Evolutionary conservation across 306 rosid genomes (phyloP), one percentile per base, ranked within the genome.

Genomic region (Carpinus viminea): DNA sequence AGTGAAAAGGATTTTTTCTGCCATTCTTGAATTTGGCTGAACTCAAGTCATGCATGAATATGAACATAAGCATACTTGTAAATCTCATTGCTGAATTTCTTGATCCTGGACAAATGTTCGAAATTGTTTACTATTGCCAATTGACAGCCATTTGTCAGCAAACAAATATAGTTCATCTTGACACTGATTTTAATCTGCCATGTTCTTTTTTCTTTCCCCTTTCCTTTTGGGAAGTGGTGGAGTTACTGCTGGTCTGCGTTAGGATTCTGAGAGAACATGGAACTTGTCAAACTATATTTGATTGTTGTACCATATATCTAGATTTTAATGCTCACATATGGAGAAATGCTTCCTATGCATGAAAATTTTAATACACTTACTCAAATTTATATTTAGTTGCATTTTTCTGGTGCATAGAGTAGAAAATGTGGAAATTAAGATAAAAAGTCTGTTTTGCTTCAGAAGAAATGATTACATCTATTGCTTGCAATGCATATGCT

Each of bases 1-100:
- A 5, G 17, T 62, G 69, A 62, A 31, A 45, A 31, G 69, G 43
- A 15, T 26, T 62, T 31, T 31, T 31, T 62, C 13, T 6, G 45
- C n/a, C 69, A 62, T 62, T 62, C 69, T 62, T 62, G 46, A 31
- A 62, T 62, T 31, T 62, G 46, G 45, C 20, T 62, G 45, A 28
- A 62, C 45, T 21, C 10, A 5, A 57, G 15, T 21, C 64, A 57
- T 57, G 17, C 17, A n/a, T 57, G 31, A 62, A 62, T 34, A 28
- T 15, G 38, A 62, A 62, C 41, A 62, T 13, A 28, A 62, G n/a
- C 3, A 2, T 31, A 62, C 69, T 13, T 16, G 11, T 31, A 28
- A 62, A 13, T 41, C 46, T 62, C 45, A 62, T 31, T 31, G 20
- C 31, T 62, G n/a, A 62, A 62, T 31, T 15, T 16, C 20, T 57